These are phyloP conservation scores for Dactylellina drechsleri DNA, from an alignment of 2,329 filamentous ascomycete genomes.

Conservation along the genomic window DNA sequence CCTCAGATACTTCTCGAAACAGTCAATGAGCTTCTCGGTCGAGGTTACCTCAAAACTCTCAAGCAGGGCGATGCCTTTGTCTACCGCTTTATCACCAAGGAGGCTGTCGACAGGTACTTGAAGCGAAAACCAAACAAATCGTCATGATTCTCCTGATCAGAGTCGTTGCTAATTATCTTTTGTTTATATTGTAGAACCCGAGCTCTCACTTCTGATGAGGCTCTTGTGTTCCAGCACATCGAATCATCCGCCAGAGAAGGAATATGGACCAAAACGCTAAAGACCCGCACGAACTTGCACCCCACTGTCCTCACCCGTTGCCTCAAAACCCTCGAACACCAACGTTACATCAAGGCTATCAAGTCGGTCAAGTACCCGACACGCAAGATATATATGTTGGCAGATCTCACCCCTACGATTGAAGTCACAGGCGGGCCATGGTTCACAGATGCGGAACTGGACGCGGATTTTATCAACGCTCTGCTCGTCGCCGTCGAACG, in stretches of 20 bases:
- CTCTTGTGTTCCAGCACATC: constrained; percentile 86
- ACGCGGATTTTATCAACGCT: constrained; percentile 84
- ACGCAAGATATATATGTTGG: constrained; percentile 96
- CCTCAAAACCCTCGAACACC: constrained; percentile 83
- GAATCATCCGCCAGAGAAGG: constrained; percentile 85
- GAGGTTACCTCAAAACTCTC: constrained; percentile 56
- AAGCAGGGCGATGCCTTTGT: constrained; percentile 57
- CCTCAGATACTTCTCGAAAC: constrained; percentile 20
- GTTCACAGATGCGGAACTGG: constrained; percentile 91
- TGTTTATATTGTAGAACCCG: constrained; percentile 53
- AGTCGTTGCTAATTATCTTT: too few species aligned
- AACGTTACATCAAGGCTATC: constrained; percentile 85
- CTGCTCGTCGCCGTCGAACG: constrained; percentile 78
- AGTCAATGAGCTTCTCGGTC: constrained; percentile 57
- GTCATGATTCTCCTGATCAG: background rate
- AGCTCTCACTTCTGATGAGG: constrained; percentile 73
- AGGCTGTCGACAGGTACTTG: constrained; percentile 53
- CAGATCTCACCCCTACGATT: constrained; percentile 82
- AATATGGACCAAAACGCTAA: constrained; percentile 89
- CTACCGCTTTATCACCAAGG: constrained; percentile 56
- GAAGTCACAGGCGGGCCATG: constrained; percentile 92
- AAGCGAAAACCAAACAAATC: constrained; percentile 57
- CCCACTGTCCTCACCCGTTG: constrained; percentile 82
- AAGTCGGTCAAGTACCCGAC: constrained; percentile 80
- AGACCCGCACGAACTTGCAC: constrained; percentile 81